These are phyloP conservation scores for Dictyostelium capitatum DNA, from an alignment of 78 protist genomes.

Conservation along the genomic window DNA sequence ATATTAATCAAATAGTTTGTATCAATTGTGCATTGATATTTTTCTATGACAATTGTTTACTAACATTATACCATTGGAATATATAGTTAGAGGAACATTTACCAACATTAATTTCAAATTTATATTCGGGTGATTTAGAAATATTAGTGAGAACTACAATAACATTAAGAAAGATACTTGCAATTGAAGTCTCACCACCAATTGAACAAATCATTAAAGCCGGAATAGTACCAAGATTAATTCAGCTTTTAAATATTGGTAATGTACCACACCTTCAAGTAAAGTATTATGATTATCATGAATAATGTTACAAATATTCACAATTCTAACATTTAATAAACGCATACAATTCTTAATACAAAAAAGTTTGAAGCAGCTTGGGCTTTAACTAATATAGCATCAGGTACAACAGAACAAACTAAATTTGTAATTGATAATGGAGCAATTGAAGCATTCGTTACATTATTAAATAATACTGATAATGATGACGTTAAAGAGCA, in stretches of 20 bases:
- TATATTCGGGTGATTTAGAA: neutral
- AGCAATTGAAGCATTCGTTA: neutral
- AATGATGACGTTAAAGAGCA: neutral
- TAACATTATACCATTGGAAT: too few species aligned
- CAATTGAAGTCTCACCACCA: neutral
- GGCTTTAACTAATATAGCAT: constrained; percentile 25
- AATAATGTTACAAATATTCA: too few species aligned
- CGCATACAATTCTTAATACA: too few species aligned
- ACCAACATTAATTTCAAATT: neutral
- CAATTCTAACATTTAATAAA: too few species aligned
- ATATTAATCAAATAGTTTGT: too few species aligned
- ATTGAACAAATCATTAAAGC: neutral
- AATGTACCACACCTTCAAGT: neutral
- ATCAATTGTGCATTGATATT: too few species aligned
- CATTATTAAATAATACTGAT: neutral
- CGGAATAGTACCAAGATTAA: neutral
- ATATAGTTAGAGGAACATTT: neutral
- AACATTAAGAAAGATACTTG: neutral
- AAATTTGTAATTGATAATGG: neutral
- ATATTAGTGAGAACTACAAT: neutral
- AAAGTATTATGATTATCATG: too few species aligned
- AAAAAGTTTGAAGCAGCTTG: constrained; percentile 7
- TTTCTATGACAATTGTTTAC: too few species aligned
- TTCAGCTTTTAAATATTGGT: neutral
- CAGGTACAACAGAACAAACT: neutral